Evolutionary conservation across 805 yeast genomes (phyloP).

Genomic region (Metschnikowia santaceciliae): DNA sequence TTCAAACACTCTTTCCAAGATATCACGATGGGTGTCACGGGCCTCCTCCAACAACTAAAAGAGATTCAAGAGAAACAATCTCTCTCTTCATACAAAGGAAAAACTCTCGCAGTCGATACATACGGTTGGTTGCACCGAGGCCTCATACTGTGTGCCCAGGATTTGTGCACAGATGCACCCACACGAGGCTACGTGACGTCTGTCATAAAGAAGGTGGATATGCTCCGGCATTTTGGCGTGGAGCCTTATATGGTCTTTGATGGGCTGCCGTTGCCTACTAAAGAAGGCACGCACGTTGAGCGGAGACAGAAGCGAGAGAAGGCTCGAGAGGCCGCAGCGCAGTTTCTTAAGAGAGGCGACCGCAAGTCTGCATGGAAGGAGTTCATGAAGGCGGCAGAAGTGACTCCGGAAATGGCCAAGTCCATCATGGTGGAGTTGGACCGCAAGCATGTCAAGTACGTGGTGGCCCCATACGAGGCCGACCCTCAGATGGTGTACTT

Average conservation of each 20-base stretch:
- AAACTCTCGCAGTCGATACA: slow-evolving; percentile 87
- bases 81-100: slow-evolving; percentile 61
- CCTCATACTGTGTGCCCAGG: slow-evolving; percentile 76
- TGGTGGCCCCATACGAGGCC: slow-evolving; percentile 98
- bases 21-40: slow-evolving; percentile 70
- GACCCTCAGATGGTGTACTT: slow-evolving; percentile 94
- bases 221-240: slow-evolving; percentile 66
- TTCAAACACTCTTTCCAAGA: too few relatives aligned
- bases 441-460: slow-evolving; percentile 51
- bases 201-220: slow-evolving; percentile 59
- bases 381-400: slow-evolving; percentile 76
- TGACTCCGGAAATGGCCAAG: slow-evolving; percentile 89
- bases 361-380: slow-evolving; percentile 58
- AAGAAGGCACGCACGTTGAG: slow-evolving; percentile 65
- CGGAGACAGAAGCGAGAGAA: slow-evolving; percentile 55
- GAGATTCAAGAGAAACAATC: slow-evolving; percentile 62
- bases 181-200: slow-evolving; percentile 71
- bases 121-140: slow-evolving; percentile 96
- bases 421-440: slow-evolving; percentile 72
- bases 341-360: slow-evolving; percentile 50
- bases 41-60: slow-evolving; percentile 74
- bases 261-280: slow-evolving; percentile 82
- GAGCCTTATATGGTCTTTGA: slow-evolving; percentile 89
- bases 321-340: slow-evolving; percentile 55
- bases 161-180: slow-evolving; percentile 65